Conservation (phyloP, 495 filamentous ascomycete genomes). For the Cercophora sp. region DNA sequence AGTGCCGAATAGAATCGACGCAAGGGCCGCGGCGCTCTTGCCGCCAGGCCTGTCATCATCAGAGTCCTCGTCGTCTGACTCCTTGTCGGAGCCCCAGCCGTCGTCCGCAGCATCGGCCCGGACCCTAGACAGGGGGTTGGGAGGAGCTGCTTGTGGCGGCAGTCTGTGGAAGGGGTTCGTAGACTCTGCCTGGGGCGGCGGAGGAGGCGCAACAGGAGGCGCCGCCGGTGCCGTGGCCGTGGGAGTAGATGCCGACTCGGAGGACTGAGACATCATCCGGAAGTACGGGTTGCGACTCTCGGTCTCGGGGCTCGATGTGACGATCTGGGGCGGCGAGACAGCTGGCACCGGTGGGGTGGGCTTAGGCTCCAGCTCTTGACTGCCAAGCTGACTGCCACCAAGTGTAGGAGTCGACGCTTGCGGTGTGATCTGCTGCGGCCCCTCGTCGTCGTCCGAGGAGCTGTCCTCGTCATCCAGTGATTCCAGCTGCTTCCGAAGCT, state of each 20-base stretch:
- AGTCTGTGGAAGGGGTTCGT: conserved; percentile 97
- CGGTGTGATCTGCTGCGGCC: conserved; percentile 72
- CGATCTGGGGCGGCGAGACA: conserved; percentile 39
- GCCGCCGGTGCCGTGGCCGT: conserved; percentile 38
- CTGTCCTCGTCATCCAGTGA: conserved; percentile 72
- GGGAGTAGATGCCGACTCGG: conserved; percentile 44
- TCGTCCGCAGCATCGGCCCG: conserved; percentile 62
- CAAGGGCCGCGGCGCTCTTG: conserved; percentile 82
- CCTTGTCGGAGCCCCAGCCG: conserved; percentile 83
- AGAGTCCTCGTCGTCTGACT: conserved; percentile 65
- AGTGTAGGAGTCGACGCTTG: conserved; percentile 77
- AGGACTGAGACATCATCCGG: conserved; percentile 48
- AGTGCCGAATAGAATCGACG: conserved; percentile 90
- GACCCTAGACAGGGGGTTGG: conserved; percentile 37
- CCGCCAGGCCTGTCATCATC: conserved; percentile 70
- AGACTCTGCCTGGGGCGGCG: conserved; percentile 52
- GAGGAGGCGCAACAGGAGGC: conserved; percentile 36
- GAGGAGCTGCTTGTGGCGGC: conserved; percentile 51
- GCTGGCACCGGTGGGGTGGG: conserved; percentile 44
- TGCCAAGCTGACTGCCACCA: conserved; percentile 45
- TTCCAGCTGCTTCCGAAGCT: conserved; percentile 82
- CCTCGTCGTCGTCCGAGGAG: conserved; percentile 85
- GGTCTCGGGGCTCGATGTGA: conserved; percentile 45
- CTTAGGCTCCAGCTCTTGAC: conserved; percentile 51
- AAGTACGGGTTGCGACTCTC: conserved; percentile 52